A percentile compares a stretch with the other conserved stretches of the same genome.
phyloP scores from a whole-genome alignment of 2,329 filamentous ascomycete genomes.

The Geosmithia putterillii region DNA sequence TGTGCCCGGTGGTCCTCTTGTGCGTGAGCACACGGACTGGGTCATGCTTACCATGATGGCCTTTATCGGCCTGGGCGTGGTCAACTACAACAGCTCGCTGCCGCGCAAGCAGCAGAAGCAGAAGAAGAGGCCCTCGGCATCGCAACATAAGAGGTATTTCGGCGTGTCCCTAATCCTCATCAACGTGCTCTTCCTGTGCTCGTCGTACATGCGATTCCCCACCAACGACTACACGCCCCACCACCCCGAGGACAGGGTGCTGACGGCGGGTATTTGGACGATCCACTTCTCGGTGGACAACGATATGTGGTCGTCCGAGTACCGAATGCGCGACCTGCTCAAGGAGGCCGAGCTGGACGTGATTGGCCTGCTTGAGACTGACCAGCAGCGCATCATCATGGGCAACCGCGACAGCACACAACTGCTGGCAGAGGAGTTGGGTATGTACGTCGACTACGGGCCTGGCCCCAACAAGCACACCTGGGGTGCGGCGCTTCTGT shows the following conservation, averaged over 20 bases:
- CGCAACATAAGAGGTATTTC: conserved; percentile 39
- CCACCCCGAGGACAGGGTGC: conserved; percentile 72
- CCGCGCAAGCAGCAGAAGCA: conserved; percentile 21
- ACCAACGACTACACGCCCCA: conserved; percentile 85
- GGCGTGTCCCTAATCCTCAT: conserved; percentile 52
- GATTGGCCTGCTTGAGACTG: conserved; percentile 84
- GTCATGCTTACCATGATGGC: conserved; percentile 82
- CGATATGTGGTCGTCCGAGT: conserved; percentile 96
- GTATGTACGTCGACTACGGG: conserved; percentile 97
- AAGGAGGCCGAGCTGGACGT: conserved; percentile 96
- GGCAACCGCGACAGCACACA: conserved; percentile 95
- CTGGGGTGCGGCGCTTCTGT: conserved; percentile 85
- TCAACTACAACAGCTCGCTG: conserved; percentile 49
- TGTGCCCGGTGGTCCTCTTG: conserved; percentile 82
- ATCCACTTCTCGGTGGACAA: conserved; percentile 98
- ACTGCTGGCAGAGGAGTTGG: conserved; percentile 86
- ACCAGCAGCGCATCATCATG: conserved; percentile 98
- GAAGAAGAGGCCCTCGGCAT: conserved; percentile 14
- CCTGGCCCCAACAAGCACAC: conserved; percentile 98
- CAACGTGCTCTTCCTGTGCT: conserved; percentile 66
- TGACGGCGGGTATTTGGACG: conserved; percentile 97
- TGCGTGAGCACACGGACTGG: conserved; percentile 93
- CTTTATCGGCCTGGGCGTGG: conserved; percentile 73
- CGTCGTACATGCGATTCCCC: conserved; percentile 85
- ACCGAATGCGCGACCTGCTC: conserved; percentile 82